Percentiles rank a stretch among this genome's conserved stretches.
Evolutionary conservation across 2,329 filamentous ascomycete genomes (phyloP).

Genomic region (Trichoderma atroviride): DNA sequence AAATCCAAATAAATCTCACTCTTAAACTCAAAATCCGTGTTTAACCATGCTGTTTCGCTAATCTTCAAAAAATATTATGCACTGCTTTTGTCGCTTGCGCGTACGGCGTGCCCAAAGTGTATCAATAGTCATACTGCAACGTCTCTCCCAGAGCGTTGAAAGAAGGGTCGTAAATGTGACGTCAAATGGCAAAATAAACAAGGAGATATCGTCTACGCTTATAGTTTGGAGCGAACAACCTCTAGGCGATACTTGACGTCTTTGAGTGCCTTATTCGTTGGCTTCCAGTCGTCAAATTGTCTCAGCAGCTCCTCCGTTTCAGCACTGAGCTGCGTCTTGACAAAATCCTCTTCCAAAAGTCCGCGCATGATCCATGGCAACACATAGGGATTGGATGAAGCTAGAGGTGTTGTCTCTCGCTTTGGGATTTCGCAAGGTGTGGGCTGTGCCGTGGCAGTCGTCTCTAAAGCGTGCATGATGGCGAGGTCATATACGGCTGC

Average conservation of each 20-base stretch:
- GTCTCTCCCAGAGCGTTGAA: neutral
- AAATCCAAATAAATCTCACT: neutral
- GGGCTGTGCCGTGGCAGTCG: slow-evolving; percentile 53
- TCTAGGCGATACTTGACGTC: slow-evolving; percentile 95
- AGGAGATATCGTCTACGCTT: slow-evolving; percentile 28
- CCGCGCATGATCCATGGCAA: slow-evolving; percentile 96
- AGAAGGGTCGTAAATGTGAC: slow-evolving; percentile 10
- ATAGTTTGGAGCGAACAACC: slow-evolving; percentile 83
- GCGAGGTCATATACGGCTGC: slow-evolving; percentile 80
- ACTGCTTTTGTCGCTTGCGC: slow-evolving; percentile 14
- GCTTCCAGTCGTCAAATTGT: slow-evolving; percentile 94
- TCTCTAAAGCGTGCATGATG: slow-evolving; percentile 73
- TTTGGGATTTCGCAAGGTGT: slow-evolving; percentile 28
- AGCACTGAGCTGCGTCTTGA: slow-evolving; percentile 74
- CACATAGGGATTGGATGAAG: slow-evolving; percentile 78
- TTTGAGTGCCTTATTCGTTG: slow-evolving; percentile 84
- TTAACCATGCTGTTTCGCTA: slow-evolving; percentile 5
- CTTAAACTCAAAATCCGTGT: neutral
- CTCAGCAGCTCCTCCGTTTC: slow-evolving; percentile 80
- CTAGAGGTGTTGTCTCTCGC: slow-evolving; percentile 38
- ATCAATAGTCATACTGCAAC: slow-evolving; percentile 9
- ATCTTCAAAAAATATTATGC: slow-evolving; percentile 5
- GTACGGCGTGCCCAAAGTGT: neutral
- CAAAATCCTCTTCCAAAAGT: slow-evolving; percentile 86
- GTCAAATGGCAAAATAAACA: neutral